Conservation (phyloP, 2,329 filamentous ascomycete species). For the Alternaria angustiovoidea region DNA sequence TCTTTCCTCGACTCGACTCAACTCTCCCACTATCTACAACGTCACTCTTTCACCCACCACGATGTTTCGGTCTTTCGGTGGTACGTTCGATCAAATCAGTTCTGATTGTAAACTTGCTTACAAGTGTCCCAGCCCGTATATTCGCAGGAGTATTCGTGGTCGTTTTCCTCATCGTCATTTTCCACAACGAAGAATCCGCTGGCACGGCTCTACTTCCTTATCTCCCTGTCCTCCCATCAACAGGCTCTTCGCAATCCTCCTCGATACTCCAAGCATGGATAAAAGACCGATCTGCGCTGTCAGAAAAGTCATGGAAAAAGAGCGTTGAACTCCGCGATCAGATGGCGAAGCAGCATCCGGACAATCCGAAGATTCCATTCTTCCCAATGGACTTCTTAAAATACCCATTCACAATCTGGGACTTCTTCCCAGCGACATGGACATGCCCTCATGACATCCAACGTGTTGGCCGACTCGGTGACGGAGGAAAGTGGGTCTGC, state of each 20-base stretch:
- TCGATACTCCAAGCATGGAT: conserved; percentile 34
- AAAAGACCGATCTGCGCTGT: conserved; percentile 40
- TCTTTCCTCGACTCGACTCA: conserved; percentile 11
- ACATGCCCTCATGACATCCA: conserved; percentile 47
- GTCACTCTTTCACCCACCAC: conserved; percentile 2
- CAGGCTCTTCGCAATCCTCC: conserved; percentile 20
- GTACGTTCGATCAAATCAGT: conserved; percentile 9
- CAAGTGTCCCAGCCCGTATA: conserved; percentile 25
- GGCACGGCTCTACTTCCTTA: conserved; percentile 33
- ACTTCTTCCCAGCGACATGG: conserved; percentile 46
- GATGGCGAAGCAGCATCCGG: conserved; percentile 38
- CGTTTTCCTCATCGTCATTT: conserved; percentile 35
- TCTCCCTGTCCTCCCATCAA: conserved; percentile 29
- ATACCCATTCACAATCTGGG: conserved; percentile 46
- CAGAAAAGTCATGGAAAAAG: conserved; percentile 41
- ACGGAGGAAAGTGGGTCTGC: conserved; percentile 48
- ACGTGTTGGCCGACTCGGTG: conserved; percentile 42
- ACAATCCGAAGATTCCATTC: conserved; percentile 42
- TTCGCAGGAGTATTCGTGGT: conserved; percentile 33
- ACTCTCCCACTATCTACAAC: not conserved
- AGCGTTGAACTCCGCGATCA: conserved; percentile 38
- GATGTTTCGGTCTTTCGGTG: conserved; percentile 35
- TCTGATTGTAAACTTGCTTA: conserved; percentile 5
- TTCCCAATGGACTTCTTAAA: conserved; percentile 43
- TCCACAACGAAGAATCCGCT: conserved; percentile 35